Evolutionary conservation across 768 basidiomycete species (phyloP), one percentile per base, ranked within the genome.

Genomic region (Mycena vulgaris): DNA sequence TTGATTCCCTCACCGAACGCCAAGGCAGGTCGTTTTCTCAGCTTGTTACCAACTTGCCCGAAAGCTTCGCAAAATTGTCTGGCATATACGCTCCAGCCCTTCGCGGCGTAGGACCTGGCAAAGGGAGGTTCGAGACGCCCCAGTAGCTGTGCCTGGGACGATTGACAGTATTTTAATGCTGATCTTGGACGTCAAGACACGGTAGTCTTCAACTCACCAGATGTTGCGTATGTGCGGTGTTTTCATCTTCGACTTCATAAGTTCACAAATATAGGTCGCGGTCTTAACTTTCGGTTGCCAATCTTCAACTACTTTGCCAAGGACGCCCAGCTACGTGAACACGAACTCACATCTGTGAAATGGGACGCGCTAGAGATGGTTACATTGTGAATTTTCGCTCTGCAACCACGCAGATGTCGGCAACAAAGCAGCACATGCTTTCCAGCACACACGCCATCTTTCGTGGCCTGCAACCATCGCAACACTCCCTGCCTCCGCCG

Each of bases 381-480:
- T 83, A 80, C 80, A 69, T 83, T 0, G 30, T 74, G 27, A 52
- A 65, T 11, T 83, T 80, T 58, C 74, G 76, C 6, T 47, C 55
- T 33, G 81, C 82, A 16, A 82, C 80, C 6, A 78, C 76, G 0
- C 70, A 80, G 56, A 82, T 82, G 80, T 82, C 80, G 0, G 49
- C 79, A 16, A 81, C 79, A 2, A 75, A 73, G 39, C 55, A 64
- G 8, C 74, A 80, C 0, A 83, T 80, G 76, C 69, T 83, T 0
- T 83, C 80, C 4, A 76, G 77, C 0, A 74, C 74, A 0, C 80
- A 81, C 65, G 79, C 81, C 0, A 72, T 82, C n/a, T 83, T 82
- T 58, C 67, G 76, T 1, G 77, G 78, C 4, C 77, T 84, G 4
- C 81, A 83, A 71, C 75, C 79, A 0, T 60, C 13, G 42, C 6